phyloP scores from a whole-genome alignment of 306 rosid genomes.

The Malus fusca region DNA sequence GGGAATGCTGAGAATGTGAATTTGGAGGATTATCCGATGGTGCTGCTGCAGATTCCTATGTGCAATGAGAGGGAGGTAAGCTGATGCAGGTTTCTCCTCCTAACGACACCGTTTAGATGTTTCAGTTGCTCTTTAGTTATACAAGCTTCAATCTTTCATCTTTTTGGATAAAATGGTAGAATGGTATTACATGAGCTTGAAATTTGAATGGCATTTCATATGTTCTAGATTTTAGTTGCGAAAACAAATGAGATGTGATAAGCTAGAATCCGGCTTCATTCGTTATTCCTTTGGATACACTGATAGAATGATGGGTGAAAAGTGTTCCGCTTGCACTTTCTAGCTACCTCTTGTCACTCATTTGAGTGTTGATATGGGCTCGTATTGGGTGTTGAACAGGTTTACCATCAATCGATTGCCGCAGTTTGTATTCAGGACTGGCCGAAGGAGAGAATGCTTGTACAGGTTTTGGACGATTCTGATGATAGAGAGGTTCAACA shows the following conservation, averaged over 20 bases:
- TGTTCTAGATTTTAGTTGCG: not conserved
- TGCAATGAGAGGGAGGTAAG: conserved; percentile 99
- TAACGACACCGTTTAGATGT: conserved; percentile 7
- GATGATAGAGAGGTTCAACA: conserved; percentile 74
- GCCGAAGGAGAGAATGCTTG: conserved; percentile 94
- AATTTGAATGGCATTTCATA: not conserved
- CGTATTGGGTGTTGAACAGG: conserved; percentile 39
- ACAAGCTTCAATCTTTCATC: not conserved
- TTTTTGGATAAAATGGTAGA: not conserved
- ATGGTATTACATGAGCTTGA: not conserved
- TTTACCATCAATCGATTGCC: conserved; percentile 94
- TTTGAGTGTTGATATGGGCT: conserved; percentile 15
- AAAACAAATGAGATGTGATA: not conserved
- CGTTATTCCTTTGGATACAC: not conserved
- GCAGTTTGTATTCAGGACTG: conserved; percentile 89
- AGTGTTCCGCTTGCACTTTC: not conserved
- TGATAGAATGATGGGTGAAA: not conserved
- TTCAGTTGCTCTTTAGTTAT: not conserved
- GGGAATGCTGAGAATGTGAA: conserved; percentile 22
- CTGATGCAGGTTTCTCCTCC: conserved; percentile 64
- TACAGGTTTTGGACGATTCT: conserved; percentile 95
- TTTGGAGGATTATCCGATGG: conserved; percentile 81
- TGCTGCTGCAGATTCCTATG: conserved; percentile 91
- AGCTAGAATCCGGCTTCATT: not conserved
- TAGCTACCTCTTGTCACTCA: not conserved